phyloP scores from a whole-genome alignment of 2,329 filamentous ascomycete species.

The Amesomyces nigricolor region DNA sequence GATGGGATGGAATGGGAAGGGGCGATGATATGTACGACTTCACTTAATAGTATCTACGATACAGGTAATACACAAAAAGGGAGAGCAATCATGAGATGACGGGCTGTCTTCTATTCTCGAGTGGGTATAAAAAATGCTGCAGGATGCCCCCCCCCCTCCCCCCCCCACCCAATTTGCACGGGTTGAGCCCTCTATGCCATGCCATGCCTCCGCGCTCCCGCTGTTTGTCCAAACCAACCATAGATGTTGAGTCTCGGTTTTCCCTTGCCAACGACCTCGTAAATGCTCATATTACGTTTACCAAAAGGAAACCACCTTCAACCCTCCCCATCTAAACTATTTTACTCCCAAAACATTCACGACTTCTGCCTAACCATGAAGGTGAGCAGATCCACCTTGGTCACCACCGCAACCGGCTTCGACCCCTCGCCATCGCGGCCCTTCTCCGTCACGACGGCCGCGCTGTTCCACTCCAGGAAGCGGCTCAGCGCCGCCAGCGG shows the following conservation, averaged over 20 bases:
- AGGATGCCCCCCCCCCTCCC: neutral
- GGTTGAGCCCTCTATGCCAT: constrained; percentile 23
- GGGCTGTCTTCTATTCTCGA: constrained; percentile 4
- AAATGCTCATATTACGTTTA: neutral
- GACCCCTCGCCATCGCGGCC: constrained; percentile 46
- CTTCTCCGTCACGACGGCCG: constrained; percentile 85
- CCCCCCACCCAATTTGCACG: constrained; percentile 27
- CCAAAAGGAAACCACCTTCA: constrained; percentile 4
- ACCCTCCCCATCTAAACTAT: neutral
- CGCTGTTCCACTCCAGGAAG: constrained; percentile 98
- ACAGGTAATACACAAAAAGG: neutral
- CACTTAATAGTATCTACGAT: neutral
- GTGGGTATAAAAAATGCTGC: constrained; percentile 10
- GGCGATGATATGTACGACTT: neutral
- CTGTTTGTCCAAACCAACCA: constrained; percentile 10
- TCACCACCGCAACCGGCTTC: constrained; percentile 85
- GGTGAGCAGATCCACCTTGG: constrained; percentile 90
- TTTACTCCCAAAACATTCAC: neutral
- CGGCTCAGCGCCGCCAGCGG: constrained; percentile 75
- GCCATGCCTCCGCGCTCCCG: neutral
- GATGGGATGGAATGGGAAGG: neutral
- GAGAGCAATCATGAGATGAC: neutral
- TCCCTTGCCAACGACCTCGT: constrained; percentile 8
- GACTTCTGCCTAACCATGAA: constrained; percentile 74
- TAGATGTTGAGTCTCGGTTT: constrained; percentile 33